Evolutionary conservation across 805 yeast species (phyloP).

Genomic region (Brettanomyces nanus): DNA sequence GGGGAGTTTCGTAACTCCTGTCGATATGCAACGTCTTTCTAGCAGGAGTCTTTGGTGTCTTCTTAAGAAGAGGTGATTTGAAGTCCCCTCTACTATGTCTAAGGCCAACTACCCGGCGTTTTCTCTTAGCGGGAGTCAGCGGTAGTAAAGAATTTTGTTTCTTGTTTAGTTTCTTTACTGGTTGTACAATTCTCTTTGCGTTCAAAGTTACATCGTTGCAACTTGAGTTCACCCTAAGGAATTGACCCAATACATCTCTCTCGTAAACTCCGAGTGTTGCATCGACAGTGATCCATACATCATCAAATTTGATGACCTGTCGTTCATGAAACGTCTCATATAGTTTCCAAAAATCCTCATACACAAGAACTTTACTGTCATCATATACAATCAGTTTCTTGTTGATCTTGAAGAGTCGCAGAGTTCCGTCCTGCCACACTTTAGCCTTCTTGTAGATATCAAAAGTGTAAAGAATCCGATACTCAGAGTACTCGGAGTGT

Average conservation of each 20-base stretch:
- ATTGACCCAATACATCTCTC: slow-evolving; percentile 28
- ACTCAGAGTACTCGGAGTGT: slow-evolving; percentile 38
- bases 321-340: slow-evolving; percentile 30
- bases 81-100: neutral
- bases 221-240: neutral
- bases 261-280: slow-evolving; percentile 27
- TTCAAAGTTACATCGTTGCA: neutral
- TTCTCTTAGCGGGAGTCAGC: neutral
- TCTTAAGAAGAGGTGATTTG: neutral
- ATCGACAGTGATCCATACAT: slow-evolving; percentile 18
- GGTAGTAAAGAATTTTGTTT: no score
- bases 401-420: slow-evolving; percentile 39
- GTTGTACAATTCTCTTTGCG: neutral
- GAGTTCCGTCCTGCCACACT: slow-evolving; percentile 44
- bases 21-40: neutral
- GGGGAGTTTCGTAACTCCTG: neutral
- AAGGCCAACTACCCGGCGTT: neutral
- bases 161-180: neutral
- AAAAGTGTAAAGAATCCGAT: slow-evolving; percentile 36
- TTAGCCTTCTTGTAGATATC: slow-evolving; percentile 39
- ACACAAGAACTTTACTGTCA: slow-evolving; percentile 23
- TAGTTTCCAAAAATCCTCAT: slow-evolving; percentile 16
- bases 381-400: slow-evolving; percentile 37
- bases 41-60: neutral
- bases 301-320: slow-evolving; percentile 18